These are phyloP conservation scores for Haemoproteus tartakovskyi DNA, from an alignment of 169 alveolate genomes.

Conservation along the genomic window DNA sequence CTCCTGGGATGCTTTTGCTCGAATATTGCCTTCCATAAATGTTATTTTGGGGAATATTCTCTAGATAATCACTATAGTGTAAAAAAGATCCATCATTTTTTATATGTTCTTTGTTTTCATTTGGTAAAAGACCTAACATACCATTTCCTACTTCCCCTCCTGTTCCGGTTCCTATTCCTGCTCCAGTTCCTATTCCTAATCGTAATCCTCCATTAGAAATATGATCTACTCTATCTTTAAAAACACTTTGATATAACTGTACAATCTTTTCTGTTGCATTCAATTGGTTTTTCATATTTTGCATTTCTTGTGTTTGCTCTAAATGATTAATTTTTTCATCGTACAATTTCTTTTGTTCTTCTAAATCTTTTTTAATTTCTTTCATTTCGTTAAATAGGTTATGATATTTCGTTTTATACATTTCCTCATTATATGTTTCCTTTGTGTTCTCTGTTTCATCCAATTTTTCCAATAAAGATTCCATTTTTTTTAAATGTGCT, in stretches of 20 bases:
- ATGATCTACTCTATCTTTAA: conserved; percentile 25
- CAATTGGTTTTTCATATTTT: conserved; percentile 35
- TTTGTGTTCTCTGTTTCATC: not conserved
- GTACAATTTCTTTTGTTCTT: conserved; percentile 19
- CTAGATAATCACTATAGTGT: too few relatives aligned
- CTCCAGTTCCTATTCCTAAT: too few relatives aligned
- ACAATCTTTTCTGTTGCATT: conserved; percentile 52
- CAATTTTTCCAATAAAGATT: not conserved
- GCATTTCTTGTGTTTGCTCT: conserved; percentile 45
- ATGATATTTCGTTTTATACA: conserved; percentile 12
- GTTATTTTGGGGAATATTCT: too few relatives aligned
- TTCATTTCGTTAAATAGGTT: conserved; percentile 28
- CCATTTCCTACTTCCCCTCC: too few relatives aligned
- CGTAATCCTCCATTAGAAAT: too few relatives aligned
- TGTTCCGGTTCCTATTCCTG: too few relatives aligned
- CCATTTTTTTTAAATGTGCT: not conserved
- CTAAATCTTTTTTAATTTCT: conserved; percentile 47
- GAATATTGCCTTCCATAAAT: too few relatives aligned
- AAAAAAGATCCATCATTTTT: too few relatives aligned
- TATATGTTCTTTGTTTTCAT: too few relatives aligned
- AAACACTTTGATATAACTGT: conserved; percentile 41
- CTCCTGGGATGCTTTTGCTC: too few relatives aligned
- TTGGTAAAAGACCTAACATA: too few relatives aligned
- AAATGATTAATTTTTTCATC: conserved; percentile 25
- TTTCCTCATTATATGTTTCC: not conserved